These are phyloP conservation scores for Candida ovalis DNA, from an alignment of 805 yeast species.

Conservation along the genomic window DNA sequence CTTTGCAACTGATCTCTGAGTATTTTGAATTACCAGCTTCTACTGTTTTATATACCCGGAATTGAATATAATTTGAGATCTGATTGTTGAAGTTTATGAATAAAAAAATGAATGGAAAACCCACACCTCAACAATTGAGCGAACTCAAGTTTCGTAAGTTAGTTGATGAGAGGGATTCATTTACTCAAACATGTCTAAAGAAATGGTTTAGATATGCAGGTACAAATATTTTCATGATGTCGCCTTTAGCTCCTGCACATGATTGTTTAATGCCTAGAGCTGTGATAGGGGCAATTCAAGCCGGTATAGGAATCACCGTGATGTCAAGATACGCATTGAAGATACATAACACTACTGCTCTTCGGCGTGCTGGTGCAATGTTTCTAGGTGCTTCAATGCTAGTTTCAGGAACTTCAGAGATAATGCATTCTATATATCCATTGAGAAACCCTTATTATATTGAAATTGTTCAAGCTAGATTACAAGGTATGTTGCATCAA, in stretches of 20 bases:
- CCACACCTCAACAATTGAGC: neutral
- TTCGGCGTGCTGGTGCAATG: neutral
- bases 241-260: constrained; percentile 34
- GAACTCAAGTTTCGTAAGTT: constrained; percentile 14
- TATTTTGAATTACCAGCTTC: too few relatives aligned
- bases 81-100: too few relatives aligned
- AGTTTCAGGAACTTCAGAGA: neutral
- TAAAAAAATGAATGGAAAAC: neutral
- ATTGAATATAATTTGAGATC: too few relatives aligned
- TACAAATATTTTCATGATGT: constrained; percentile 29
- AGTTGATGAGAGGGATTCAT: constrained; percentile 23
- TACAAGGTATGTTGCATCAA: constrained; percentile 32
- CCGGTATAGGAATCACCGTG: constrained; percentile 19
- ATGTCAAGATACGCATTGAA: neutral
- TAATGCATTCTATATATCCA: neutral
- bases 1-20: too few relatives aligned
- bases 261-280: constrained; percentile 28
- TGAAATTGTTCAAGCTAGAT: constrained; percentile 25
- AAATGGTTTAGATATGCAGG: constrained; percentile 25
- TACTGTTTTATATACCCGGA: too few relatives aligned
- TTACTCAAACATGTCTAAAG: constrained; percentile 16
- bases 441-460: constrained; percentile 25
- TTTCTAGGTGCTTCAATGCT: neutral
- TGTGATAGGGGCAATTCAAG: constrained; percentile 25
- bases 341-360: neutral